Evolutionary conservation across 169 alveolate genomes (phyloP).

Genomic region (Perkinsus olseni): DNA sequence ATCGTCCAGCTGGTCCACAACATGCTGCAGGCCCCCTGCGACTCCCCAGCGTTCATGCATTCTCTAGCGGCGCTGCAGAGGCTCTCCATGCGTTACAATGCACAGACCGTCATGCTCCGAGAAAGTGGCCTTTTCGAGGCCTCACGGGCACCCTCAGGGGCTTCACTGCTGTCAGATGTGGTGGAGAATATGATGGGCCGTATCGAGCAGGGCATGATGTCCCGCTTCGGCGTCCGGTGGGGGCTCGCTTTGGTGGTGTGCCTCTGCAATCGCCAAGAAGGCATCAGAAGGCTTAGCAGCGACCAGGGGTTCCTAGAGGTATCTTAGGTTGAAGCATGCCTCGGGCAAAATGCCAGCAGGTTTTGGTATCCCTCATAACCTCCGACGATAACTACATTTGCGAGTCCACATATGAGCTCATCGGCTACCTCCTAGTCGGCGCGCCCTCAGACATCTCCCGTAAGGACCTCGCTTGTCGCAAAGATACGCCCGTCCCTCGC

Average conservation of each 20-base stretch:
- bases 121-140: background rate
- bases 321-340: background rate
- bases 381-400: background rate
- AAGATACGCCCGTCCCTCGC: background rate
- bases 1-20: background rate
- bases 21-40: background rate
- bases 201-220: background rate
- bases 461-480: background rate
- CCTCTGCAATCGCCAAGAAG: background rate
- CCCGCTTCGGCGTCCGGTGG: background rate
- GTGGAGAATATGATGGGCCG: background rate
- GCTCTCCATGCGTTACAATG: background rate
- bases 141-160: background rate
- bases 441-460: background rate
- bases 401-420: background rate
- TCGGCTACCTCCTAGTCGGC: background rate
- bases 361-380: background rate
- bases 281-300: background rate
- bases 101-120: background rate
- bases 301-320: background rate
- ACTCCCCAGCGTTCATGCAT: background rate
- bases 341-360: background rate
- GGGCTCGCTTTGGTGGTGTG: background rate
- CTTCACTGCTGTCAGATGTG: background rate
- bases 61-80: background rate